Base-by-base conservation (phyloP, 169 alveolate genomes). In the Plasmodium fragile region DNA sequence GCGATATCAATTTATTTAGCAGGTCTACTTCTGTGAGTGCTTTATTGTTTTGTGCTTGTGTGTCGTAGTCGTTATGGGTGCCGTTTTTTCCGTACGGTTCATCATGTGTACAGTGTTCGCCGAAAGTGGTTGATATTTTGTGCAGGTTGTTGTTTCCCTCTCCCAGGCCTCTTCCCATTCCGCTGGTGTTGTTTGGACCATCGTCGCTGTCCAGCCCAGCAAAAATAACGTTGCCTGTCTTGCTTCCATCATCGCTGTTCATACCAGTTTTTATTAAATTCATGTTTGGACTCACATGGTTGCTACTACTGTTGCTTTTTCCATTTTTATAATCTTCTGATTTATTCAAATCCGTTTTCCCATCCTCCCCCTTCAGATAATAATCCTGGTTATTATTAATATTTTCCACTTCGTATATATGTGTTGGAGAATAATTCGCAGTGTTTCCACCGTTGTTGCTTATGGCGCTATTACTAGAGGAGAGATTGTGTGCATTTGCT, bases 391-490 rank as follows among this genome's bases (percentile, higher is more conserved):
- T 89, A 39, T 34, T 36, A 36, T 89, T 45, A 18, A 55, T 59
- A 55, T 89, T 89, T 8, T 89, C 94, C 0, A 77, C 89, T 78
- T 89, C 94, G 53, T 78, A 89, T 8, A 89, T 89, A 65, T 78
- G 82, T 25, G 90, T 78, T n/a, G 94, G 94, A 4, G 90, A 89
- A 89, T 89, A 89, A 43, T 89, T 89, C 0, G 55, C n/a, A 6
- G 75, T 11, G 13, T 28, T 59, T 2, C 70, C 25, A 39, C 94
- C 94, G 34, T 16, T 78, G 71, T 78, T 77, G 49, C 89, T 89
- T 59, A 89, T 59, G 6, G 82, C 82, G 11, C 82, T 89, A 78
- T 89, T 89, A 52, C 89, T 89, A 41, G 90, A 79, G 16, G 89
- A 89, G 6, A 65, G 13, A 52, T 89, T 89, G 25, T 41, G 43